Evolutionary conservation across 2,329 filamentous ascomycete genomes (phyloP).

Genomic region (Leptosphaerulina australis): DNA sequence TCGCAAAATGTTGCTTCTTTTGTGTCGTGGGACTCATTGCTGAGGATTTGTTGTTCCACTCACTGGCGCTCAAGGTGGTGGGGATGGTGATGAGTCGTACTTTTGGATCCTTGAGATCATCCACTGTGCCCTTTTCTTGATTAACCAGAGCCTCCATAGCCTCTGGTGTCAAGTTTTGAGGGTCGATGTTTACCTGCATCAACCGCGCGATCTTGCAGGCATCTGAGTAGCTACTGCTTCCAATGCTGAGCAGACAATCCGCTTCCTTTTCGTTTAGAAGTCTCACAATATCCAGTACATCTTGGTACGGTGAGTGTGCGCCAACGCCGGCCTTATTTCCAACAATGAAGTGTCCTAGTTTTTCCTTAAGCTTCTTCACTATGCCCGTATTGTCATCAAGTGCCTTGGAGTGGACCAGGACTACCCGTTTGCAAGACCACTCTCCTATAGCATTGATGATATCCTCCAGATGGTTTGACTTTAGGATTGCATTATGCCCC

Average conservation of each 20-base stretch:
- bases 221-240: constrained; percentile 35
- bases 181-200: constrained; percentile 26
- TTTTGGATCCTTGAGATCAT: constrained; percentile 21
- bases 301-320: constrained; percentile 31
- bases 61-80: constrained; percentile 34
- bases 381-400: constrained; percentile 28
- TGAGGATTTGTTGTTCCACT: constrained; percentile 32
- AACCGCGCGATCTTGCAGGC: constrained; percentile 37
- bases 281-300: constrained; percentile 28
- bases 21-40: constrained; percentile 26
- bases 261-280: constrained; percentile 25
- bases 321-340: constrained; percentile 30
- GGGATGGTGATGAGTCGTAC: constrained; percentile 31
- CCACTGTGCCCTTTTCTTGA: constrained; percentile 24
- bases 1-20: constrained; percentile 37
- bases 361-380: constrained; percentile 22
- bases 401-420: constrained; percentile 30
- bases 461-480: constrained; percentile 25
- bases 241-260: constrained; percentile 32
- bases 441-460: constrained; percentile 21
- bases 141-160: constrained; percentile 32
- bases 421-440: constrained; percentile 24
- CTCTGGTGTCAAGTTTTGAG: constrained; percentile 21
- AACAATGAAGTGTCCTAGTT: constrained; percentile 24
- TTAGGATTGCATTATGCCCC: constrained; percentile 28